Conservation (phyloP, 331 rosid species). For the Rosa hybrid region DNA sequence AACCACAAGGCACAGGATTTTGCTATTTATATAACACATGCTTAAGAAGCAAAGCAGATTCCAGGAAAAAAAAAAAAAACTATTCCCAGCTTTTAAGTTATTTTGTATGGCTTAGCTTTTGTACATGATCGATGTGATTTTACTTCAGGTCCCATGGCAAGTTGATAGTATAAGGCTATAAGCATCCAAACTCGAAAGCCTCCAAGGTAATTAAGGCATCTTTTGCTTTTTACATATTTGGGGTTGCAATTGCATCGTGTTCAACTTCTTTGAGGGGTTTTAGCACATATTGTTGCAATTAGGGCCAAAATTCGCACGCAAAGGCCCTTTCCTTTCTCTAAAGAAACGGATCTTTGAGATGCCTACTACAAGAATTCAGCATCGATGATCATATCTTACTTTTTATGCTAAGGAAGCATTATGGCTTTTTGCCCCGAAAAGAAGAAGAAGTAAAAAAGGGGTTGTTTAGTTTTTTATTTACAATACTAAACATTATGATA, state of each 20-base stretch:
- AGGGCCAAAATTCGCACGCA: conserved; percentile 36
- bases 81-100: not conserved
- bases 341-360: conserved; percentile 32
- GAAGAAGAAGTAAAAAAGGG: not conserved
- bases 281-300: not conserved
- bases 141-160: not conserved
- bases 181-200: not conserved
- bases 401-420: not conserved
- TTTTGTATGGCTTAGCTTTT: not conserved
- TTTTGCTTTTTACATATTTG: not conserved
- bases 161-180: not conserved
- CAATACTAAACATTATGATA: too few species aligned
- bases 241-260: not conserved
- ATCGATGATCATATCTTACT: not conserved
- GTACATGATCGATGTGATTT: not conserved
- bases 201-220: not conserved
- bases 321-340: conserved; percentile 18
- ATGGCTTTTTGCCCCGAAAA: not conserved
- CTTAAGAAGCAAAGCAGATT: conserved; percentile 10
- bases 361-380: not conserved
- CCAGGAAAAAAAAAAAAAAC: not conserved
- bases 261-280: not conserved
- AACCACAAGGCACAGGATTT: not conserved
- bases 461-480: too few species aligned
- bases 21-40: conserved; percentile 10